phyloP scores from a whole-genome alignment of 1,284 basidiomycete species.

The Mycosarcoma maydis region DNA sequence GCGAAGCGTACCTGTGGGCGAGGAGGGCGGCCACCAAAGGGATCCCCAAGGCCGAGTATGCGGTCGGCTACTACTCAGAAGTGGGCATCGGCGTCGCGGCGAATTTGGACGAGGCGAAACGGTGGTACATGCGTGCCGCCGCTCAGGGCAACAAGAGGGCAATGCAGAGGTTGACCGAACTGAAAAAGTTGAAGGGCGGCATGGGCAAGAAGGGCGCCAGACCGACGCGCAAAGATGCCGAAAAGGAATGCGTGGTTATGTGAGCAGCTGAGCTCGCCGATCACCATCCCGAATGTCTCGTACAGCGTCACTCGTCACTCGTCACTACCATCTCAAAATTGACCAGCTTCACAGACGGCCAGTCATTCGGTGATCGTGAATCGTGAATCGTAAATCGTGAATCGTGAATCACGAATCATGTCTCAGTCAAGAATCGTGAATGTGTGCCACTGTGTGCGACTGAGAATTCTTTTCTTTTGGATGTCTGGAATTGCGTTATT shows the following conservation, averaged over 20 bases:
- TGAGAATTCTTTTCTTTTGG: no score
- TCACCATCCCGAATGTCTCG: no score
- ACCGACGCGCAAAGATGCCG: slow-evolving; percentile 58
- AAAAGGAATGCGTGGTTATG: slow-evolving; percentile 57
- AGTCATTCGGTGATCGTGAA: no score
- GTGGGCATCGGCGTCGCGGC: slow-evolving; percentile 97
- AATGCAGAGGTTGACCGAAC: slow-evolving; percentile 90
- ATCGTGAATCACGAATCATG: no score
- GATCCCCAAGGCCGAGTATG: slow-evolving; percentile 74
- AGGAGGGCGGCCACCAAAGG: slow-evolving; percentile 68
- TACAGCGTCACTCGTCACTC: no score
- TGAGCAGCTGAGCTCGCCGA: background rate
- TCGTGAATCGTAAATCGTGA: no score
- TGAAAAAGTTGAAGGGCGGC: slow-evolving; percentile 66
- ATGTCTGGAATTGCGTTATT: no score
- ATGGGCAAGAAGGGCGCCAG: slow-evolving; percentile 49
- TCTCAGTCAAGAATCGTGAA: no score
- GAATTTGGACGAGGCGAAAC: slow-evolving; percentile 92
- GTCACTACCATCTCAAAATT: no score
- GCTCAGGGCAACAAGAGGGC: slow-evolving; percentile 94
- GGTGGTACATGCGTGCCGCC: slow-evolving; percentile 90
- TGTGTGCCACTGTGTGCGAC: no score
- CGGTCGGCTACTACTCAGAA: slow-evolving; percentile 91
- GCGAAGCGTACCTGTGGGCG: slow-evolving; percentile 83
- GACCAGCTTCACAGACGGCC: no score